Evolutionary conservation across 116 monocot species (phyloP), one percentile per base, ranked within the genome.

Genomic region (Zostera marina): DNA sequence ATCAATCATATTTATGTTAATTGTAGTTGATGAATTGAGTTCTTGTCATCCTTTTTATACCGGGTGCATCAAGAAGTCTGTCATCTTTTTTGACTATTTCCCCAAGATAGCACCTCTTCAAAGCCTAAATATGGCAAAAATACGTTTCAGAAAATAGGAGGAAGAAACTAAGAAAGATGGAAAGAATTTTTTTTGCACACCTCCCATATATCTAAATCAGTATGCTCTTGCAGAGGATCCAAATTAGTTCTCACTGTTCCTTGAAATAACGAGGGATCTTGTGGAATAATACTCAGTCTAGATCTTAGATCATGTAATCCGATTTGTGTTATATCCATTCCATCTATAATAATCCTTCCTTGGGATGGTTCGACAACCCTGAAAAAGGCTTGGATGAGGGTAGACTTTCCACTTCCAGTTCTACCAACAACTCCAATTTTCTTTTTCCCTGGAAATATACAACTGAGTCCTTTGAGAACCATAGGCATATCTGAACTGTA

Each of bases 331-430:
- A 92, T 83, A 46, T 92, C 81, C 15, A 68, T 14, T 24, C 72
- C 81, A 58, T 92, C 92, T 26, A 92, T 84, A 9, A 79, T 4
- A 63, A 92, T 87, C 44, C 74, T 69, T 22, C 92, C 92, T 47
- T 20, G 23, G 10, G 67, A 69, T 41, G 92, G 92, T 48, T 92
- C 92, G 19, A 87, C 83, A 14, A 92, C 67, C 32, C 92, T 73
- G 64, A 92, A 92, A 41, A 92, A 58, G 45, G 84, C 79, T 52
- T 87, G 87, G 39, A 87, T 81, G 0, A 92, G 81, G 12, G 92
- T 92, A 11, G 87, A 83, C 49, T 92, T 92, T 38, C 92, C 92
- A 62, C 92, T 84, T 16, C 92, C 87, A 17, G 92, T 87, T 9
- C 92, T 66, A 19, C 92, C 92, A 1, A 92, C 87, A 48, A 92